Evolutionary conservation across 352 stramenopile genomes (phyloP), one percentile per base, ranked within the genome.

Genomic region (Globisporangium megalacanthum): DNA sequence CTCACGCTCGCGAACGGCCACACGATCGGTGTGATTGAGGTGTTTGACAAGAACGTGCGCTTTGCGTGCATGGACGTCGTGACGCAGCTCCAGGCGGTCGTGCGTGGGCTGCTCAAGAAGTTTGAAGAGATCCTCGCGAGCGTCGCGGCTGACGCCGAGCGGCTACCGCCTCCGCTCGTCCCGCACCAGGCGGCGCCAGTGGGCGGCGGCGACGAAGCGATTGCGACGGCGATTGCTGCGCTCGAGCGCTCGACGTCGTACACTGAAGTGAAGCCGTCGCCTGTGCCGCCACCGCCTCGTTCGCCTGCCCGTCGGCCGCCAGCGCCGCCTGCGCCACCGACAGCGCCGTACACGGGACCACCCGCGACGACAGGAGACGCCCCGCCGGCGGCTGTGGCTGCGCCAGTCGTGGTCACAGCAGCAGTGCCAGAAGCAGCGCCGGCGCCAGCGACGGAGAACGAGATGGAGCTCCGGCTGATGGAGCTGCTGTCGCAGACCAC

Each of bases 401-500:
- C 44, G 19, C n/a, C n/a, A 3, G n/a, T 20, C 2, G 44, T 49
- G 44, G 44, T 6, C 5, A n/a, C 39, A 45, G 39, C 11, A 48
- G 42, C 19, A 29, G 44, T 20, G 10, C 44, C 44, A 10, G 44
- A 11, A 3, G 19, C 44, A 15, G 44, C n/a, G n/a, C 44, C 50
- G 17, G 45, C 51, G 10, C 46, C 46, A 46, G 64, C 65, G 4
- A 60, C 58, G 15, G 70, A 87, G 49, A 74, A 80, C 42, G 75
- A 85, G 54, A 94, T 94, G 81, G 83, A 94, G 65, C 70, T 69
- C 22, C 76, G 74, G 50, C 61, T 94, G 20, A 70, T 94, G 70
- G 59, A 90, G 55, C 56, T 94, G 45, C 63, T 94, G 33, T 87
- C 78, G 44, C 80, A 94, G 64, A 94, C 83, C 0, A 94, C 83